These are phyloP conservation scores for Sugiyamaella neomexicana DNA, from an alignment of 1,139 yeast species.

Conservation along the genomic window DNA sequence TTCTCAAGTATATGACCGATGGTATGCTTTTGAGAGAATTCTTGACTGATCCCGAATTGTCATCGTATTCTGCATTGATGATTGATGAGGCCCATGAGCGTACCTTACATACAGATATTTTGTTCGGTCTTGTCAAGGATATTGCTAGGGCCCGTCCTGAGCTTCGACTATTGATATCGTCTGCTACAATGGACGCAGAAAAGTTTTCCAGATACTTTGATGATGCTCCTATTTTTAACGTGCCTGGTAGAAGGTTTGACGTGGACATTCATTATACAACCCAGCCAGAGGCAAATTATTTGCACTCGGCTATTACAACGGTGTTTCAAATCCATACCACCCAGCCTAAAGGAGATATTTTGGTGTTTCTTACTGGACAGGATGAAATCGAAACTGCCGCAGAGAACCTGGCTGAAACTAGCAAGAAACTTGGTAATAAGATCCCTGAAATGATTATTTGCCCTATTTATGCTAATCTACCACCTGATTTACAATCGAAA, in stretches of 20 bases:
- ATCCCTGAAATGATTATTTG: constrained; percentile 69
- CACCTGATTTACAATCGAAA: constrained; percentile 74
- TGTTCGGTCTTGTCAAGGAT: constrained; percentile 78
- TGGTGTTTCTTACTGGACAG: constrained; percentile 90
- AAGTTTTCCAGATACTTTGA: constrained; percentile 79
- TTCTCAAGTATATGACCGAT: constrained; percentile 85
- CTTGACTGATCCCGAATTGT: constrained; percentile 67
- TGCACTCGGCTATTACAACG: constrained; percentile 85
- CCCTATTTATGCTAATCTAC: constrained; percentile 90
- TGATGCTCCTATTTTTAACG: constrained; percentile 79
- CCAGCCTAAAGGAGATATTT: constrained; percentile 77
- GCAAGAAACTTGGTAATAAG: constrained; percentile 60
- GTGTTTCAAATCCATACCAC: constrained; percentile 79
- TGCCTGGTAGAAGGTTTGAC: constrained; percentile 86
- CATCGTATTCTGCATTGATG: constrained; percentile 75
- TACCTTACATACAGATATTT: constrained; percentile 87
- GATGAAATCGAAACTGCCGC: constrained; percentile 89
- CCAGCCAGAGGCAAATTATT: constrained; percentile 85
- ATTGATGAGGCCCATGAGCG: constrained; percentile 98
- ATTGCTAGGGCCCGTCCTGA: constrained; percentile 64
- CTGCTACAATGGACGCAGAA: constrained; percentile 91
- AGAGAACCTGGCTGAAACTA: constrained; percentile 66
- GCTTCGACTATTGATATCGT: constrained; percentile 73
- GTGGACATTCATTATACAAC: constrained; percentile 84
- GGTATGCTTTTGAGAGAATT: constrained; percentile 91